A percentile compares a stretch with the other conserved stretches of the same genome.
Evolutionary conservation across 2,329 filamentous ascomycete genomes (phyloP).

Genomic region (Cryphonectria nitschkei): DNA sequence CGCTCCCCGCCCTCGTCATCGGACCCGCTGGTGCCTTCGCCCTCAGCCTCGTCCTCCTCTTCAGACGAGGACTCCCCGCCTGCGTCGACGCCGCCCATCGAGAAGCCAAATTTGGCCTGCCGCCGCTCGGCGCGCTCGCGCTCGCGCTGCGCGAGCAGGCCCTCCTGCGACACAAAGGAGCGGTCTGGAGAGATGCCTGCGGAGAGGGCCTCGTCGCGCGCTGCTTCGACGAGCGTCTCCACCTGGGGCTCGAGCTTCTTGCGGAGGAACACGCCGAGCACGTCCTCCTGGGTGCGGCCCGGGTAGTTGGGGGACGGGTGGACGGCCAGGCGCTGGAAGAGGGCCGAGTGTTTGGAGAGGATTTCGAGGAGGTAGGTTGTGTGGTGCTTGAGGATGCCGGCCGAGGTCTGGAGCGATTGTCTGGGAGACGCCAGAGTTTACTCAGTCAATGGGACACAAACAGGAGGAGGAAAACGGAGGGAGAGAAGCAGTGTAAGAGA

Average conservation of each 20-base stretch:
- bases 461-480: background rate
- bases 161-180: slow-evolving; percentile 41
- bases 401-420: slow-evolving; percentile 72
- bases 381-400: slow-evolving; percentile 72
- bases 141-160: slow-evolving; percentile 58
- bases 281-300: slow-evolving; percentile 66
- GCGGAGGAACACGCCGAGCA: slow-evolving; percentile 72
- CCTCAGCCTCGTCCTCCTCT: slow-evolving; percentile 41
- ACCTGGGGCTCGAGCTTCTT: slow-evolving; percentile 83
- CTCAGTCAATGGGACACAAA: background rate
- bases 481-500: background rate
- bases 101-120: slow-evolving; percentile 44
- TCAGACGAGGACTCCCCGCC: slow-evolving; percentile 30
- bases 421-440: slow-evolving; percentile 43
- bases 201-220: slow-evolving; percentile 51
- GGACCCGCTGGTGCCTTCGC: slow-evolving; percentile 37
- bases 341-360: slow-evolving; percentile 65
- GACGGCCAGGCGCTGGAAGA: slow-evolving; percentile 71
- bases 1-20: slow-evolving; percentile 46
- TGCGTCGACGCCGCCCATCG: slow-evolving; percentile 31
- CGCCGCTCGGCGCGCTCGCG: slow-evolving; percentile 22
- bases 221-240: slow-evolving; percentile 72
- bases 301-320: slow-evolving; percentile 79
- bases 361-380: slow-evolving; percentile 68
- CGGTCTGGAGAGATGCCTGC: slow-evolving; percentile 36